Evolutionary conservation across 352 stramenopile species (phyloP).

Genomic region (Pilasporangium apinafurcum): DNA sequence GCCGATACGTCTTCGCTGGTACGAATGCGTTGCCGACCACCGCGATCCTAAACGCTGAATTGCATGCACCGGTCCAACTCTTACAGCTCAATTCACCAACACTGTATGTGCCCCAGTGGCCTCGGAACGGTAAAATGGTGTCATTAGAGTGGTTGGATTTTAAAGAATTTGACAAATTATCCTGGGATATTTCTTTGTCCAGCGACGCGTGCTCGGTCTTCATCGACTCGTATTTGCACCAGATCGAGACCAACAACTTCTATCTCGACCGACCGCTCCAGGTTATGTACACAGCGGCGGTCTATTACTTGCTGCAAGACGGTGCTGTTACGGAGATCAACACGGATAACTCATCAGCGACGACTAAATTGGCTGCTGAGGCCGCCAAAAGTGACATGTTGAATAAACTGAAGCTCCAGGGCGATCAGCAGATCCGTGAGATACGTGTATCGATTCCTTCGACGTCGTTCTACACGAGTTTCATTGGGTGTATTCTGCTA

Average conservation of each 20-base stretch:
- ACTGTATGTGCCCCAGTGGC: constrained; percentile 2
- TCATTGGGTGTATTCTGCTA: constrained; percentile 43
- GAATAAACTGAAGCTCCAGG: constrained; percentile 9
- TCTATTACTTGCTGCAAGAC: constrained; percentile 49
- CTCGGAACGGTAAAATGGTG: neutral
- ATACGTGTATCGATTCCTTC: constrained; percentile 40
- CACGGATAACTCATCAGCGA: constrained; percentile 9
- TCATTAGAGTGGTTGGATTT: constrained; percentile 5
- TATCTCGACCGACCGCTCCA: constrained; percentile 12
- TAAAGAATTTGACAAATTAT: constrained; percentile 9
- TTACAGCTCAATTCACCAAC: constrained; percentile 9
- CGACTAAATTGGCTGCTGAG: constrained; percentile 1
- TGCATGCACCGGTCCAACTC: constrained; percentile 5
- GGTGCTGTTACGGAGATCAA: constrained; percentile 19
- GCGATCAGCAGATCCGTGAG: constrained; percentile 13
- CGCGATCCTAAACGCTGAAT: constrained; percentile 7
- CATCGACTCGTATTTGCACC: constrained; percentile 13
- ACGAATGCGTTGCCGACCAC: constrained; percentile 15
- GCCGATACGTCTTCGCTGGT: constrained; percentile 19
- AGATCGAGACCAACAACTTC: constrained; percentile 15
- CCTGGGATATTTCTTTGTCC: constrained; percentile 17
- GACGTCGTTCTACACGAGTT: constrained; percentile 34
- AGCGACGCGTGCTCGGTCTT: constrained; percentile 22
- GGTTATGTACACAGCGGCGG: constrained; percentile 27
- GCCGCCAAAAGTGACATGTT: constrained; percentile 11